These are phyloP conservation scores for Quaeritorhiza haematococci DNA, from an alignment of 371 early-diverging fungal genomes.

Conservation along the genomic window DNA sequence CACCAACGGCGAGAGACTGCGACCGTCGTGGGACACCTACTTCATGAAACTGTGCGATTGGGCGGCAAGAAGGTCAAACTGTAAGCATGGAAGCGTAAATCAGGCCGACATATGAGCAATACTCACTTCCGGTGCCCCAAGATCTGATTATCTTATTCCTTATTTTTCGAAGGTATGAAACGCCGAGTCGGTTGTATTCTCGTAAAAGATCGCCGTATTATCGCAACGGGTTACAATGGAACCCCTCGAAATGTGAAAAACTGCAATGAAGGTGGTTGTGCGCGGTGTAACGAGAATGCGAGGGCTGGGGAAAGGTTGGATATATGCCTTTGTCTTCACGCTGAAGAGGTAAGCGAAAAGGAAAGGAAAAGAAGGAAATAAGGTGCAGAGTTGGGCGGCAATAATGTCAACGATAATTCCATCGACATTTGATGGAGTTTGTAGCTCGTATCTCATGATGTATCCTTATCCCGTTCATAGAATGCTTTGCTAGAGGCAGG, in stretches of 20 bases:
- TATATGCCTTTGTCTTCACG: slow-evolving; percentile 94
- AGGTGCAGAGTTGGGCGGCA: too few species aligned
- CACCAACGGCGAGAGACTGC: slow-evolving; percentile 62
- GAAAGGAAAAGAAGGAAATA: not conserved
- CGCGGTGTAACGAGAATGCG: slow-evolving; percentile 77
- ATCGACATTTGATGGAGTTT: not conserved
- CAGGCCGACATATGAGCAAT: too few species aligned
- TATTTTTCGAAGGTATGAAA: slow-evolving; percentile 75
- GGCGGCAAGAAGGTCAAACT: slow-evolving; percentile 50
- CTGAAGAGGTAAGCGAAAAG: slow-evolving; percentile 70
- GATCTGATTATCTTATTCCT: too few species aligned
- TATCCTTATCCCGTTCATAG: slow-evolving; percentile 10
- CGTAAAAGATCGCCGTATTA: slow-evolving; percentile 81
- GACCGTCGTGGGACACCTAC: slow-evolving; percentile 94
- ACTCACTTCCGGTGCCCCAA: slow-evolving; percentile 65
- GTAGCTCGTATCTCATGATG: not conserved
- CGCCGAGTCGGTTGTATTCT: slow-evolving; percentile 95
- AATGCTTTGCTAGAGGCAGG: slow-evolving; percentile 96
- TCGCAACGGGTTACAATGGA: slow-evolving; percentile 98
- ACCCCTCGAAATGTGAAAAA: slow-evolving; percentile 88
- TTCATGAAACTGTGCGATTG: slow-evolving; percentile 94
- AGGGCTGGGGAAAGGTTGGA: slow-evolving; percentile 75
- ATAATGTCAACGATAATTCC: too few species aligned
- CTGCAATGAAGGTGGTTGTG: slow-evolving; percentile 94
- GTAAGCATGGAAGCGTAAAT: too few species aligned